These are phyloP conservation scores for Ulmus americana DNA, from an alignment of 331 rosid species.

Conservation along the genomic window DNA sequence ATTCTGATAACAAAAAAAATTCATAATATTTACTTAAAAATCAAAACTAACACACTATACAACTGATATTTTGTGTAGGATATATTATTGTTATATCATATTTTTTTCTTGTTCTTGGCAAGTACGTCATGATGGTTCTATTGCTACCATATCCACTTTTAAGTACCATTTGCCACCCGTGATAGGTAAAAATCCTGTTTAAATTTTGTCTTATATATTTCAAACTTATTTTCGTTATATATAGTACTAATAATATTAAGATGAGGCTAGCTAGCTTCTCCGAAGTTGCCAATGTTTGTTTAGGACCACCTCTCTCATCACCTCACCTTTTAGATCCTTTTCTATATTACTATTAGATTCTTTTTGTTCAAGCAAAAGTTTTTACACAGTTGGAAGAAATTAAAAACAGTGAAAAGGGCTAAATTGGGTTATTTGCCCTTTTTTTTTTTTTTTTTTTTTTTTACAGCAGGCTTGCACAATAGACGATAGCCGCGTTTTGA, in stretches of 20 bases:
- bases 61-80: no score
- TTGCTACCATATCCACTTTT: constrained; percentile 6
- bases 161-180: constrained; percentile 7
- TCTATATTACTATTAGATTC: constrained; percentile 7
- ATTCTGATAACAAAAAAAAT: no score
- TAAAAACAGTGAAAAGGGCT: background rate
- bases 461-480: no score
- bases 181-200: constrained; percentile 8
- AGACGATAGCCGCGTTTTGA: no score
- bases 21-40: no score
- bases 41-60: no score
- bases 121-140: background rate
- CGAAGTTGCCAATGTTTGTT: constrained; percentile 9
- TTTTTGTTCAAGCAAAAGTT: constrained; percentile 4
- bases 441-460: background rate
- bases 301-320: constrained; percentile 13
- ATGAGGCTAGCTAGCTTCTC: constrained; percentile 12
- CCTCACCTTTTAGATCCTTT: constrained; percentile 5
- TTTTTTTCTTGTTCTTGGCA: background rate
- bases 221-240: background rate
- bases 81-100: background rate
- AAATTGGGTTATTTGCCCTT: background rate
- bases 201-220: constrained; percentile 6
- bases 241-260: background rate
- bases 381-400: background rate